These are phyloP conservation scores for Melampsora larici-populina DNA, from an alignment of 1,284 basidiomycete genomes.

Conservation along the genomic window DNA sequence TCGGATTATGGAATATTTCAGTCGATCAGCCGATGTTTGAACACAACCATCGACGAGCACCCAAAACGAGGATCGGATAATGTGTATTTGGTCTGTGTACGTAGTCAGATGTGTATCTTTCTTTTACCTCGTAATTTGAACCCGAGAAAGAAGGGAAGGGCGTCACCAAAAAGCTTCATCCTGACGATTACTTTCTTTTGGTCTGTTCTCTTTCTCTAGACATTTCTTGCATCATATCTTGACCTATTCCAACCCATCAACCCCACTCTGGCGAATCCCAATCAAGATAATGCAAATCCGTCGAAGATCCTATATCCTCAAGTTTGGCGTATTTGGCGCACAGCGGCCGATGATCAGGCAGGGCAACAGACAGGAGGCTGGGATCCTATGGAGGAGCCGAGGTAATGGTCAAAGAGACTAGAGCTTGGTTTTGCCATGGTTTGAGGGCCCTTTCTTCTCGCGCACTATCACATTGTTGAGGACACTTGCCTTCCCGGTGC, in stretches of 20 bases:
- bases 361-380: neutral
- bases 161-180: no score
- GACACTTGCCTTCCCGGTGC: no score
- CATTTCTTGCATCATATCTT: slow-evolving; percentile 2
- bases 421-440: no score
- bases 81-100: slow-evolving; percentile 6
- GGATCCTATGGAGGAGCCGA: slow-evolving; percentile 1
- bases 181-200: no score
- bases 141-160: no score
- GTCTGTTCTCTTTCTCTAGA: neutral
- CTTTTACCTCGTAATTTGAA: no score
- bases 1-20: neutral
- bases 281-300: neutral
- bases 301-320: neutral
- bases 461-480: no score
- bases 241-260: neutral
- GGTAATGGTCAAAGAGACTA: no score
- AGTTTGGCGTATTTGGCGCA: neutral
- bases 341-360: neutral
- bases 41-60: neutral
- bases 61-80: neutral
- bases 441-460: no score
- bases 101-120: neutral
- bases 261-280: neutral
- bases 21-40: slow-evolving; percentile 8